Base-by-base conservation (phyloP, 139 green algal species). In the Gonium pectorale region DNA sequence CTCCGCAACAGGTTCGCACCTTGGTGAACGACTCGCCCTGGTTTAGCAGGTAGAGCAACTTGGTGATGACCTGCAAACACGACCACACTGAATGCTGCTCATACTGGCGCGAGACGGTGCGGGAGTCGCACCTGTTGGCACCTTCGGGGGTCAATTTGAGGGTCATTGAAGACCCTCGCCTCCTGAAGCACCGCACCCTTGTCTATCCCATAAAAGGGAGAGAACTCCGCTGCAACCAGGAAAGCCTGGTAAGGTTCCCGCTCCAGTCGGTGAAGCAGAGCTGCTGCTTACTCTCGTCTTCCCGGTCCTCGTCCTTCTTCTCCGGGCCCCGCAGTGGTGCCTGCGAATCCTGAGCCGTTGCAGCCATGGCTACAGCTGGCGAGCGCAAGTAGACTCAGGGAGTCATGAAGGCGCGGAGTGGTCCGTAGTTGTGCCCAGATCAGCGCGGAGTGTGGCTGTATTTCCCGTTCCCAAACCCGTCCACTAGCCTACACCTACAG, bases 121-220 rank as follows among this genome's bases (percentile, higher is more conserved):
- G n/a, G n/a, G n/a, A n/a, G n/a, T n/a, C n/a, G n/a, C 19, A 98
- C 96, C 93, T 99, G 96, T 86, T 98, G 94, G 82, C 97, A 99
- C 63, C 89, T 88, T 13, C 97, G 90, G 27, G 97, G 85, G 85
- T 99, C 97, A 41, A 99, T 92, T 67, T 99, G 95, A 0, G 94
- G 88, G 72, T 99, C 95, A 81, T 99, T 97, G 88, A 99, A 99
- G 51, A 96, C 91, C 31, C 97, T 90, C 7, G 97, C 93, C 85
- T 99, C 97, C 90, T 99, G 97, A 40, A 99, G 92, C n/a, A 99
- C 97, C 24, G 94, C 92, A 2, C 97, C 97, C 91, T 99, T 99
- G 88, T 99, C 97, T 40, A 99, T 99, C 46, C 98, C 97, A 77
- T 97, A 99, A 85, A 99, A 99, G 19, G 97, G 97, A 0, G 97